These are phyloP conservation scores for Dunaliella sp. DNA, from an alignment of 139 green algal species.

Conservation along the genomic window DNA sequence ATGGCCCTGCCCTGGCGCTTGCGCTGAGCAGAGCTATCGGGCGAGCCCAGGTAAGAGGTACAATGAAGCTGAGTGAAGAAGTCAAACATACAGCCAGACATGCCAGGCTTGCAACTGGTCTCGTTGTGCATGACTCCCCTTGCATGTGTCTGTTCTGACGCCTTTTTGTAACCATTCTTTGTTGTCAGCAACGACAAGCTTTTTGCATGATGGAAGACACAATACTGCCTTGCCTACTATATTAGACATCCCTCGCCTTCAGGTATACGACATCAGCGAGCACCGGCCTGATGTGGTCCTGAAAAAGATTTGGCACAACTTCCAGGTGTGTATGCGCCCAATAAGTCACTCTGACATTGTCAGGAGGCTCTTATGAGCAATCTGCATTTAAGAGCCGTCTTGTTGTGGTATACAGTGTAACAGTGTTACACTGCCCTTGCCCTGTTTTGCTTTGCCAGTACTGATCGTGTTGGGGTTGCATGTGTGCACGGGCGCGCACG, in stretches of 20 bases:
- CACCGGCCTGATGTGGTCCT: slow-evolving; percentile 71
- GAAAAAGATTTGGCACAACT: slow-evolving; percentile 63
- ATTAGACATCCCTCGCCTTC: not conserved
- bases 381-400: too few relatives aligned
- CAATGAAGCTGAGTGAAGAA: not conserved
- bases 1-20: slow-evolving; percentile 61
- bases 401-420: too few relatives aligned
- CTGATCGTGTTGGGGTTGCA: too few relatives aligned
- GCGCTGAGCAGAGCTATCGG: slow-evolving; percentile 64
- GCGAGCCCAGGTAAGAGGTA: slow-evolving; percentile 53
- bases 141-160: not conserved
- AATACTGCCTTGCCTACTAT: not conserved
- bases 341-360: too few relatives aligned
- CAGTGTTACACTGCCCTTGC: too few relatives aligned
- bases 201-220: not conserved
- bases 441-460: too few relatives aligned
- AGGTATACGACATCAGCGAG: slow-evolving; percentile 80
- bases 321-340: slow-evolving; percentile 47
- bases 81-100: too few relatives aligned
- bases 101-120: not conserved
- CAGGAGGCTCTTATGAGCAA: too few relatives aligned
- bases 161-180: not conserved
- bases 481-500: too few relatives aligned
- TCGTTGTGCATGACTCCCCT: not conserved
- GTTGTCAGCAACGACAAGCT: not conserved